Evolutionary conservation across 1,139 yeast species (phyloP).

Genomic region (Pichia sp.): DNA sequence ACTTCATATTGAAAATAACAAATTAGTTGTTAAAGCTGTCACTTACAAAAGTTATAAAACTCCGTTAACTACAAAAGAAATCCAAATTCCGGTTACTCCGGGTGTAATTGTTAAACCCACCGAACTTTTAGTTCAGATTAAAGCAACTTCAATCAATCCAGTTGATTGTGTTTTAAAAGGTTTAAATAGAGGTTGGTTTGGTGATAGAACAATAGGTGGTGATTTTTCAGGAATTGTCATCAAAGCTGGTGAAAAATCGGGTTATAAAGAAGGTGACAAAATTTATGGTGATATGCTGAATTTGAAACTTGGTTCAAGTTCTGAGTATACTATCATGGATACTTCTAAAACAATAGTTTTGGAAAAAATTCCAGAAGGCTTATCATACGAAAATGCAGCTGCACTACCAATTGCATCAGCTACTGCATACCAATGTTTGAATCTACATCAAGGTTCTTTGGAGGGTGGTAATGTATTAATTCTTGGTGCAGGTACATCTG

Average conservation of each 20-base stretch:
- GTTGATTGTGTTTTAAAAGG: conserved; percentile 47
- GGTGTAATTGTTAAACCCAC: conserved; percentile 31
- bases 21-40: conserved; percentile 13
- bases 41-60: conserved; percentile 16
- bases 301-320: conserved; percentile 45
- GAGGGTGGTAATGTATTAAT: conserved; percentile 38
- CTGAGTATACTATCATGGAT: conserved; percentile 43
- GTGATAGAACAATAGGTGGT: conserved; percentile 41
- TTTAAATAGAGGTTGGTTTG: conserved; percentile 27
- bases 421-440: conserved; percentile 22
- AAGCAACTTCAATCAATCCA: conserved; percentile 60
- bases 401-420: conserved; percentile 47
- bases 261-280: conserved; percentile 47
- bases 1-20: conserved; percentile 9
- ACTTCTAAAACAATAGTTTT: conserved; percentile 33
- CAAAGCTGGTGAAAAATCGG: conserved; percentile 46
- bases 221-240: conserved; percentile 64
- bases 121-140: conserved; percentile 52
- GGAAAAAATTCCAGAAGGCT: conserved; percentile 40
- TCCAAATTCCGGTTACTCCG: conserved; percentile 10
- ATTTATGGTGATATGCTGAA: conserved; percentile 52
- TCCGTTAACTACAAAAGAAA: conserved; percentile 16
- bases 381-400: conserved; percentile 51
- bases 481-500: conserved; percentile 71
- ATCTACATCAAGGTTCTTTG: conserved; percentile 23